Conservation (phyloP, 2,329 filamentous ascomycete species). For the Fusarium sp. region DNA sequence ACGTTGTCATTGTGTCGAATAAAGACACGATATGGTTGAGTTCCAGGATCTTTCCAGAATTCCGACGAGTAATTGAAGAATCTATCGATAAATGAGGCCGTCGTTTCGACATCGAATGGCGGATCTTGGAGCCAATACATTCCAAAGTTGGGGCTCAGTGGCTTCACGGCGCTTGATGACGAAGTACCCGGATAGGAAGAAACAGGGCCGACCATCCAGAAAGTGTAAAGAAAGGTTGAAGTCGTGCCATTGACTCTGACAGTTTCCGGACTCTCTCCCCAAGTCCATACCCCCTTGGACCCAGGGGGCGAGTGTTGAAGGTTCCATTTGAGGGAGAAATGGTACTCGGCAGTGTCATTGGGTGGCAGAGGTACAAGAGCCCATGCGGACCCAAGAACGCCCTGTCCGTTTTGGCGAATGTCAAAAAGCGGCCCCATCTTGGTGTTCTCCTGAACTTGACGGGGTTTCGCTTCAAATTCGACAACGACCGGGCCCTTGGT, state of each 20-base stretch:
- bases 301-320: background rate
- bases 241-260: background rate
- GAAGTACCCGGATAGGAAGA: background rate
- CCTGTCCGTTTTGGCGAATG: background rate
- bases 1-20: too few species aligned
- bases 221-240: background rate
- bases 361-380: background rate
- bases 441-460: background rate
- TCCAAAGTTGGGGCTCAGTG: background rate
- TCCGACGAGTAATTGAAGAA: too few species aligned
- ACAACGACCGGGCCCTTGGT: background rate
- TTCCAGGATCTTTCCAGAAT: too few species aligned
- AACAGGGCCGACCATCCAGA: background rate
- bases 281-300: background rate
- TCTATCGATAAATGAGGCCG: too few species aligned
- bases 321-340: background rate
- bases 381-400: background rate
- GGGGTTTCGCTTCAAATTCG: background rate
- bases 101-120: background rate
- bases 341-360: background rate
- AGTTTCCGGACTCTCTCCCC: background rate
- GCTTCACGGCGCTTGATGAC: background rate
- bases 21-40: too few species aligned
- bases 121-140: background rate
- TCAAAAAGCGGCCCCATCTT: background rate